These are phyloP conservation scores for Podila epigama DNA, from an alignment of 192 early-diverging fungal genomes.

Conservation along the genomic window DNA sequence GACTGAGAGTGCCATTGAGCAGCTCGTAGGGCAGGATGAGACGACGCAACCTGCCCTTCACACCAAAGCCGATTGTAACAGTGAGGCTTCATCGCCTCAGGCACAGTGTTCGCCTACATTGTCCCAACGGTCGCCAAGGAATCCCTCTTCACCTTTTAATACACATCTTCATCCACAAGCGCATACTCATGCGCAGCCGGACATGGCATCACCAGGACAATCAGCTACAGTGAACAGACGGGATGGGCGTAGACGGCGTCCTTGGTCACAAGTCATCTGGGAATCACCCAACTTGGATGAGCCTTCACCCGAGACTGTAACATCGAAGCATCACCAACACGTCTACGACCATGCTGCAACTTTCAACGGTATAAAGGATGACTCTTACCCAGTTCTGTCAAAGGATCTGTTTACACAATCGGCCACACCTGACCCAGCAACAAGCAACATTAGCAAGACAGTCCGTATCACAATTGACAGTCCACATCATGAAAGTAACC, in stretches of 20 bases:
- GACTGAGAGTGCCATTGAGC: conserved; percentile 10
- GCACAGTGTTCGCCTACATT: too few relatives aligned
- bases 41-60: not conserved
- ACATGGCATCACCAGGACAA: not conserved
- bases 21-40: not conserved
- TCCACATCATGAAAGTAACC: not conserved
- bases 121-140: too few relatives aligned
- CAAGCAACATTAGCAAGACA: conserved; percentile 15
- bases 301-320: not conserved
- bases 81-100: not conserved
- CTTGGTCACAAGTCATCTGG: conserved; percentile 48
- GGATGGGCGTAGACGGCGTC: conserved; percentile 2
- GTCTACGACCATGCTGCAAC: conserved; percentile 1
- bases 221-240: not conserved
- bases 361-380: not conserved
- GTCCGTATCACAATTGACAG: conserved; percentile 32
- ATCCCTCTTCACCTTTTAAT: conserved; percentile 8
- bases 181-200: too few relatives aligned
- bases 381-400: conserved; percentile 10
- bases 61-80: not conserved
- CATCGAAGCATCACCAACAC: not conserved
- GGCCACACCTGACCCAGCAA: not conserved
- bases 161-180: not conserved
- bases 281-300: conserved; percentile 20
- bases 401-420: conserved; percentile 20